phyloP scores from a whole-genome alignment of 1,284 basidiomycete species.

The Cystobasidium slooffiae region DNA sequence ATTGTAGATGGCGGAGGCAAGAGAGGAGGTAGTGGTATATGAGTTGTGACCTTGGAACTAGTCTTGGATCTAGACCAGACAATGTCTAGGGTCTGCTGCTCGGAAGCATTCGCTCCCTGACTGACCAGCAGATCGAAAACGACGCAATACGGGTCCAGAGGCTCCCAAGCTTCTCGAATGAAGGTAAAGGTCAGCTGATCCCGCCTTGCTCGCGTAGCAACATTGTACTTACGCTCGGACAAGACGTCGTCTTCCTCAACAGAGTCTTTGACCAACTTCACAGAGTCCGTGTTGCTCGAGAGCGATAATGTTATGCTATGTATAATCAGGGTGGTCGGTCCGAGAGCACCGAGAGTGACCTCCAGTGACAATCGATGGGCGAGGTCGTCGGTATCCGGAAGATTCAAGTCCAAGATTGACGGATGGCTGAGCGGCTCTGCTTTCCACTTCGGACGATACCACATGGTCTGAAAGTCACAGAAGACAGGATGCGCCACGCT shows the following conservation, averaged over 20 bases:
- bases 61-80: constrained; percentile 7
- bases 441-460: background rate
- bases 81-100: constrained; percentile 6
- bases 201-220: background rate
- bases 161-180: constrained; percentile 14
- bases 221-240: background rate
- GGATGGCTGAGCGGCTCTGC: background rate
- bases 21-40: constrained; percentile 15
- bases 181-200: background rate
- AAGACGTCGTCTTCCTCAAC: constrained; percentile 1
- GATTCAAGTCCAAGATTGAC: background rate
- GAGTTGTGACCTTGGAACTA: constrained; percentile 1
- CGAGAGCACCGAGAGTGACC: constrained; percentile 12
- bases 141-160: constrained; percentile 21
- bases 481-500: constrained; percentile 32
- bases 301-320: background rate
- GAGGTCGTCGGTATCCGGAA: background rate
- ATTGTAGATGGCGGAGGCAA: background rate
- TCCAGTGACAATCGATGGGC: constrained; percentile 8
- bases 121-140: constrained; percentile 17
- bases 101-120: background rate
- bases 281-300: background rate
- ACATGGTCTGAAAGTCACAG: constrained; percentile 24
- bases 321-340: constrained; percentile 13
- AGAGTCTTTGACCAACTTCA: background rate